A percentile compares a stretch with the other conserved stretches of the same genome.
Conservation (phyloP, 2,329 filamentous ascomycete genomes). For the Didymella glomerata region DNA sequence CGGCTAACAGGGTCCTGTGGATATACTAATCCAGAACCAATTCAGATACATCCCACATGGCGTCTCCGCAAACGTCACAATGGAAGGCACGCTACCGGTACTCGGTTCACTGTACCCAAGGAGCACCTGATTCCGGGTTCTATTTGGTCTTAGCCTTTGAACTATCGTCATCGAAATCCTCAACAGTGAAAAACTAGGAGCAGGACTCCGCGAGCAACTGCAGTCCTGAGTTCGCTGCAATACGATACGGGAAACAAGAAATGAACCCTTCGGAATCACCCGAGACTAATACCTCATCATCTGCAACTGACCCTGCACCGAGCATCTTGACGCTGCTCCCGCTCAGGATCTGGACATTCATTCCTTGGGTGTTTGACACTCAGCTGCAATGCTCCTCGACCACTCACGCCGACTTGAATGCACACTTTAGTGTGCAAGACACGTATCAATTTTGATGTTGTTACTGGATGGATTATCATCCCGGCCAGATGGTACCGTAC, state of each 20-base stretch:
- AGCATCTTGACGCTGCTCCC: slow-evolving; percentile 18
- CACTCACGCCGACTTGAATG: neutral
- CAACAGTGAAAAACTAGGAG: slow-evolving; percentile 5
- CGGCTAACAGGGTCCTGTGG: slow-evolving; percentile 11
- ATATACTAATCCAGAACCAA: slow-evolving; percentile 5
- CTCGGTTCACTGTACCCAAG: slow-evolving; percentile 4
- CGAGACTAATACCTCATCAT: slow-evolving; percentile 8
- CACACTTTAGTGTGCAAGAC: neutral
- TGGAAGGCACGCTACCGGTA: slow-evolving; percentile 1
- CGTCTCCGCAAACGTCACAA: slow-evolving; percentile 21
- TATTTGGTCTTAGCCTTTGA: neutral
- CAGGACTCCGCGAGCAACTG: too few species aligned
- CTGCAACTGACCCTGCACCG: slow-evolving; percentile 4
- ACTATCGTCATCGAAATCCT: slow-evolving; percentile 11
- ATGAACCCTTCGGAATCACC: slow-evolving; percentile 14
- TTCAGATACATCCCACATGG: slow-evolving; percentile 17
- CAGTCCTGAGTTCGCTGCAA: neutral
- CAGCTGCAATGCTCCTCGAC: neutral
- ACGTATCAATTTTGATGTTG: neutral
- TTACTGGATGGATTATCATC: slow-evolving; percentile 2
- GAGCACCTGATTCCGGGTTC: neutral
- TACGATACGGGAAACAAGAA: slow-evolving; percentile 9
- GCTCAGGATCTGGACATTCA: slow-evolving; percentile 3
- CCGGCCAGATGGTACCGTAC: slow-evolving; percentile 8
- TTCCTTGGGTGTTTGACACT: slow-evolving; percentile 4